Evolutionary conservation across 1,139 yeast species (phyloP), one percentile per base, ranked within the genome.

Genomic region (Suhomyces bolitotheri): DNA sequence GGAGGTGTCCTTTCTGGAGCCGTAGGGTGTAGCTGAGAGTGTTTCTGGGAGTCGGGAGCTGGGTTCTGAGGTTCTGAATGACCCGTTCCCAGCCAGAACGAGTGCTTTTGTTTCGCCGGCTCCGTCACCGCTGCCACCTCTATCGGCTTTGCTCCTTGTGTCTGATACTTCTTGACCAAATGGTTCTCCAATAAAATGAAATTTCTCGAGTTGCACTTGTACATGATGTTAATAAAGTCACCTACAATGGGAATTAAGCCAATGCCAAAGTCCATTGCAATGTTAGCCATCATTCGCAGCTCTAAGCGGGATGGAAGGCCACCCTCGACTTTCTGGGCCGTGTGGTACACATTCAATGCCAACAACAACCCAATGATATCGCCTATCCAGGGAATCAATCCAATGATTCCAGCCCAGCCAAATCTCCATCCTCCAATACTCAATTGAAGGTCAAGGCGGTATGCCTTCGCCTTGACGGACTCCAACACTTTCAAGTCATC

Each of bases 211-310:
- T 84, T 84, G 37, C 89, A 79, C 62, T 84, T 82, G 62, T 82
- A 86, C 35, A 80, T 64, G 17, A 86, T 78, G 43, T 78, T 79
- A 36, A 82, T 69, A 29, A 83, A 58, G 47, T 78, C 86, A 8
- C 95, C 95, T 12, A 85, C 76, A 25, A 85, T 43, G 2, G 95
- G 95, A 27, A 83, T 74, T 49, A 86, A 61, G 0, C 92, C 89
- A 34, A 86, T 62, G 1, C 71, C 70, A 50, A 83, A 84, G 55
- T 86, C 95, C 34, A 83, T 53, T 10, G 66, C 56, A 9, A 84
- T 72, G 49, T 86, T 85, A 21, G 71, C 62, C 48, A 77, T 52
- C 84, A 86, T 81, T 42, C 66, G 60, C 35, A 71, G 62, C 37
- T 69, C 66, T 20, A 81, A 49, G 3, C 48, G 49, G 2, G 58